Base-by-base conservation (phyloP, 345 rosid species). In the Anacardium occidentale region DNA sequence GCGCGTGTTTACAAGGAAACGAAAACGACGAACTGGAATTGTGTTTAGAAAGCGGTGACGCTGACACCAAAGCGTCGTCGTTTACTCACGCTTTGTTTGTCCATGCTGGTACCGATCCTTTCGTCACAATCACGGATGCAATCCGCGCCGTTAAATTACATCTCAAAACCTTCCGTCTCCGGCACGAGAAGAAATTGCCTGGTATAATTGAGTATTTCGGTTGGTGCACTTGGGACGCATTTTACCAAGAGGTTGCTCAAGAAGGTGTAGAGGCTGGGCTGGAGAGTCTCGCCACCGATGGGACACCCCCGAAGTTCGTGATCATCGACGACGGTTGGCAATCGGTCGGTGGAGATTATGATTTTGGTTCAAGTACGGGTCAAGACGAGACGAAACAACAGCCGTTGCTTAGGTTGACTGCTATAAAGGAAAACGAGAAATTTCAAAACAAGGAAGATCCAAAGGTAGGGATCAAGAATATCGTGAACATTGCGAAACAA, bases 221-320 rank as follows among this genome's bases (percentile, higher is more conserved):
- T 0, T 94, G 98, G 98, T 94, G 98, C 78, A 94, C 98, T n/a
- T 94, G 98, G 98, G 98, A 94, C 70, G 98, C 98, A 21, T 94
- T 92, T 77, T 94, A 94, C 79, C 92, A 94, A 53, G 92, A 94
- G 10, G 97, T 94, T 34, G 90, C 92, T 5, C 98, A 90, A 65
- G 98, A 92, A 79, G 97, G 95, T 6, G 98, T 94, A 1, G 97
- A 90, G 74, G 87, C 93, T 7, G 95, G 97, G 20, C 85, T 94
- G 2, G 66, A 79, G 47, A 85, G 89, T 74, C 88, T 94, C 21
- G 64, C 82, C 42, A 79, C 88, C 45, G 97, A 97, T 2, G 95
- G 88, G 22, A 83, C 97, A 2, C 98, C 97, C 7, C 82, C 98
- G 10, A 89, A 84, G 75, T 92, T 90, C 75, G 97, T 92, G 56